These are phyloP conservation scores for Phaeomoniella chlamydospora DNA, from an alignment of 2,329 filamentous ascomycete species.

Conservation along the genomic window DNA sequence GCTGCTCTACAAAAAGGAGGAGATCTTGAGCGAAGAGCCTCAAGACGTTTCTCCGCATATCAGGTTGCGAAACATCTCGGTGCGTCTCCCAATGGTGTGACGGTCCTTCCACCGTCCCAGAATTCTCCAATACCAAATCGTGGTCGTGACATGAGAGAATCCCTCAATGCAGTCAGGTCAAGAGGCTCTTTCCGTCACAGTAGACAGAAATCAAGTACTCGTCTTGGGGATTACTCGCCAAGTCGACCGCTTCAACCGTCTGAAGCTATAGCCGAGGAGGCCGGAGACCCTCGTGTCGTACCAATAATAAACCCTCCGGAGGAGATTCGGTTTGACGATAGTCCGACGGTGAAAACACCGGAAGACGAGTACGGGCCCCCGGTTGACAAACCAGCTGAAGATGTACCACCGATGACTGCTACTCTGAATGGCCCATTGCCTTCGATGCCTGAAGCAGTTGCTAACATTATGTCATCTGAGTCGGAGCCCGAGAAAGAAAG, in stretches of 20 bases:
- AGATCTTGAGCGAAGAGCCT: constrained; percentile 82
- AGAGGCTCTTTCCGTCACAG: constrained; percentile 40
- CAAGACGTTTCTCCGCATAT: constrained; percentile 85
- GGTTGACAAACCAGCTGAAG: constrained; percentile 18
- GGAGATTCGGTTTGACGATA: constrained; percentile 21
- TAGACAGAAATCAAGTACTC: constrained; percentile 35
- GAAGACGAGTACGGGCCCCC: constrained; percentile 46
- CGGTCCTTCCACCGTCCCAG: constrained; percentile 66
- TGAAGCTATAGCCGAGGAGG: constrained; percentile 50
- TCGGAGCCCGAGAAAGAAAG: constrained; percentile 12
- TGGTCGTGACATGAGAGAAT: constrained; percentile 71
- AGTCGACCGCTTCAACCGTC: constrained; percentile 32
- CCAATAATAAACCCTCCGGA: constrained; percentile 20
- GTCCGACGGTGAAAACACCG: constrained; percentile 41
- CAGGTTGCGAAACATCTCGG: constrained; percentile 93
- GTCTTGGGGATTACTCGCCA: constrained; percentile 45
- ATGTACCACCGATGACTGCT: constrained; percentile 32
- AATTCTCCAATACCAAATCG: constrained; percentile 74
- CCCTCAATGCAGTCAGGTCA: constrained; percentile 56
- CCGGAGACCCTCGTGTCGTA: constrained; percentile 17
- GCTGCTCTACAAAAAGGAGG: constrained; percentile 83
- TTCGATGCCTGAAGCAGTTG: constrained; percentile 19
- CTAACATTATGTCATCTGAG: constrained; percentile 20
- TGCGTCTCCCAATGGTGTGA: constrained; percentile 64
- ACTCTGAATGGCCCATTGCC: constrained; percentile 44